Evolutionary conservation across 345 rosid species (phyloP), one percentile per base, ranked within the genome.

Genomic region (Salix arbutifolia): DNA sequence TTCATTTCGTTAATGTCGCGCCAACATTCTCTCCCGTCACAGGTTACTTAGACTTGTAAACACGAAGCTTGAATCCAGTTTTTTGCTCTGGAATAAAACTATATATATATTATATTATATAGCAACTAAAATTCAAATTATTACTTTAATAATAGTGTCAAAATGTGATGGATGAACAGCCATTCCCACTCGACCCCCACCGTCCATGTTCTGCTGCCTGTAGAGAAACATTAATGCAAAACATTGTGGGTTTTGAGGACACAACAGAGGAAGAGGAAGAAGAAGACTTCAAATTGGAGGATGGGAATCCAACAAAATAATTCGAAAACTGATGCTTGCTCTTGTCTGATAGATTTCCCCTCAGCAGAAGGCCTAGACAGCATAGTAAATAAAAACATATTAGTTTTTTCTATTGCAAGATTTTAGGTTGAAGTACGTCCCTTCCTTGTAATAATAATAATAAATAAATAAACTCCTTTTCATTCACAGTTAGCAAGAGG

Each of bases 271-370:
- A 5, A 0, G 37, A 33, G 5, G 37, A 33, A 4, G 35, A 33
- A 9, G 28, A 5, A 67, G 64, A 40, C 50, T 46, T 46, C 50
- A 68, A 77, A 53, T 50, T 37, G 76, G 28, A 50, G 50, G 53
- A 70, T 78, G 84, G 84, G 50, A 78, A 74, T 40, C 80, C 73
- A 52, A 75, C 69, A 79, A 84, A 67, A 70, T 44, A 83, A 78
- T 78, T 74, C 46, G 44, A 66, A 78, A 84, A 74, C 38, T 0
- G 60, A 67, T 56, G 80, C 69, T 79, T 28, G 65, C 69, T 68
- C 76, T 52, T 79, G 84, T 83, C 85, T 84, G 77, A 70, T 26
- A 25, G 19, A 62, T 77, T 79, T 83, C 75, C 67, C 84, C 86
- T 78, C 67, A 74, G 62, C 85, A 74, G 42, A 17, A 66, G 74